These are phyloP conservation scores for Sphagnurus paluster DNA, from an alignment of 1,284 basidiomycete genomes.

Conservation along the genomic window DNA sequence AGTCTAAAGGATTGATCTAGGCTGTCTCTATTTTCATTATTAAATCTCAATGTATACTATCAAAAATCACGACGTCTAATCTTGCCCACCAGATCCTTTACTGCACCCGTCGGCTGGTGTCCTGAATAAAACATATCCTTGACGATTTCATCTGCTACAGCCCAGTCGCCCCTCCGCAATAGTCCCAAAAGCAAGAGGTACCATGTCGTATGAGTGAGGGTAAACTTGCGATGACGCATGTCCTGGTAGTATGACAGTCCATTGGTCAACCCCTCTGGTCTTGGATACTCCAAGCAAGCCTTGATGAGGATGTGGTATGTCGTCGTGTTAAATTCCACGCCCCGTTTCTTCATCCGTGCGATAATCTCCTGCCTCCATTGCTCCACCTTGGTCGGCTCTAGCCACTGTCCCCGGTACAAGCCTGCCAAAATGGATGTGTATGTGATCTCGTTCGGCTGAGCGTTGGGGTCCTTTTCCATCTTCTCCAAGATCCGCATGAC, in stretches of 20 bases:
- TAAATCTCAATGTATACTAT: conserved; percentile 9
- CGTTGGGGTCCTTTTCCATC: conserved; percentile 65
- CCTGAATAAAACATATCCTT: conserved; percentile 52
- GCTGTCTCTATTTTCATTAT: conserved; percentile 5
- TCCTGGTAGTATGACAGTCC: conserved; percentile 65
- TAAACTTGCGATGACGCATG: conserved; percentile 55
- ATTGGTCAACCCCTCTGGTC: conserved; percentile 47
- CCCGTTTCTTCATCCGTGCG: conserved; percentile 56
- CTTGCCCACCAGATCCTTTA: conserved; percentile 30
- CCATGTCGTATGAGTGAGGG: conserved; percentile 68
- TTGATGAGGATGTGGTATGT: conserved; percentile 78
- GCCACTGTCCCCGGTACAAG: conserved; percentile 53
- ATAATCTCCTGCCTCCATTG: conserved; percentile 52
- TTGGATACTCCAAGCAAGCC: conserved; percentile 54
- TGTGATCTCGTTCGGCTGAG: conserved; percentile 69
- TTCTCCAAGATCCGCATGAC: conserved; percentile 66
- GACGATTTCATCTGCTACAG: conserved; percentile 57
- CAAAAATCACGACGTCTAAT: conserved; percentile 11
- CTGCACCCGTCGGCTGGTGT: conserved; percentile 30
- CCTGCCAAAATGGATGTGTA: conserved; percentile 70
- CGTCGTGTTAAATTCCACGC: conserved; percentile 53
- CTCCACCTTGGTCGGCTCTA: conserved; percentile 40
- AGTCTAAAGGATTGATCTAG: too few species aligned
- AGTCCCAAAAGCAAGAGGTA: conserved; percentile 70
- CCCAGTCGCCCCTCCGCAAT: conserved; percentile 53